A percentile compares a stretch with the other conserved stretches of the same genome.
These are phyloP conservation scores for Mycena leptocephala DNA, from an alignment of 768 basidiomycete species.

Conservation along the genomic window DNA sequence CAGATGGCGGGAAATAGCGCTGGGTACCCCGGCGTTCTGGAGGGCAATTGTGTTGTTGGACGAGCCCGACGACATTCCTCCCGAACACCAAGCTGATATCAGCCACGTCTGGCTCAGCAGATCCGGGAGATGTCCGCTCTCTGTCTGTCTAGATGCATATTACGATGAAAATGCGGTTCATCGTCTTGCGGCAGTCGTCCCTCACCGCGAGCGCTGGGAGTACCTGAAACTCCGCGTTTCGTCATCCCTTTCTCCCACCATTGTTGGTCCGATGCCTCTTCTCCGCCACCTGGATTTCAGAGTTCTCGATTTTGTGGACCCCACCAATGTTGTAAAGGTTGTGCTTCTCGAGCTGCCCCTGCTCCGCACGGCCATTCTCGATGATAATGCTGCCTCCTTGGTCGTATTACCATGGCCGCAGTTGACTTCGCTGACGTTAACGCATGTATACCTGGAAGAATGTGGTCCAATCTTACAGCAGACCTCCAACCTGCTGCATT, in stretches of 20 bases:
- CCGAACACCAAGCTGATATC: neutral
- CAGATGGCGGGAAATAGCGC: neutral
- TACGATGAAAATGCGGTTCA: neutral
- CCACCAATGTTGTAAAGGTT: too few relatives aligned
- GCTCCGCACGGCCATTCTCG: neutral
- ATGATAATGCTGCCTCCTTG: too few relatives aligned
- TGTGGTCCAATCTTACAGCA: neutral
- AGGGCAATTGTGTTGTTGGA: neutral
- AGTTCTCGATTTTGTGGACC: neutral
- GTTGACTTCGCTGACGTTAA: neutral
- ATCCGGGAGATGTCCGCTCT: neutral
- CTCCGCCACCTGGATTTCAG: neutral
- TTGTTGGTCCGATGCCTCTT: neutral
- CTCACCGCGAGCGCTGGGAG: neutral
- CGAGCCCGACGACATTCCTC: too few relatives aligned
- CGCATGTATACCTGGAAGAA: neutral
- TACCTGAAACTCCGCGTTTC: neutral
- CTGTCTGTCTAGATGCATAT: neutral
- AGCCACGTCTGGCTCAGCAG: neutral
- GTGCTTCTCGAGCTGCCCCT: neutral
- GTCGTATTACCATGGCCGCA: neutral
- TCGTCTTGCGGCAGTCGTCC: neutral
- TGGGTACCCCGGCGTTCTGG: neutral
- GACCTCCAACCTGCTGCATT: neutral
- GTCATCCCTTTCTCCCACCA: neutral